These are phyloP conservation scores for Alternaria solani DNA, from an alignment of 2,329 filamentous ascomycete species.

Conservation along the genomic window DNA sequence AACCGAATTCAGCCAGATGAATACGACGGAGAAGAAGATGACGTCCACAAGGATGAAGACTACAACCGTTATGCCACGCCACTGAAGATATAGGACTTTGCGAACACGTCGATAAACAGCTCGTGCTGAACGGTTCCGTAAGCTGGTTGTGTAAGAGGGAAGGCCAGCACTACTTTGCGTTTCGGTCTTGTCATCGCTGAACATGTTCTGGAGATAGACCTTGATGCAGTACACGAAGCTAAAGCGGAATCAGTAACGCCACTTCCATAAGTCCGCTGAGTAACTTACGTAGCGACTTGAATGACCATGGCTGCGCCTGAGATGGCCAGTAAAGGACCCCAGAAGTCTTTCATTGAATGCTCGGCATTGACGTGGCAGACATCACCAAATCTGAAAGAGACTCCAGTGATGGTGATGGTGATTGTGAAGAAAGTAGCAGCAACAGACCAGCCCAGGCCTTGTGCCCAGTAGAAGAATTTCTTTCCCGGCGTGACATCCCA, in stretches of 20 bases:
- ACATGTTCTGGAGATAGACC: constrained; percentile 85
- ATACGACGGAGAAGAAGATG: constrained; percentile 91
- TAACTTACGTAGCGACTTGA: constrained; percentile 80
- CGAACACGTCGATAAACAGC: constrained; percentile 88
- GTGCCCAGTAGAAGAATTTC: constrained; percentile 86
- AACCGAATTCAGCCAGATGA: constrained; percentile 78
- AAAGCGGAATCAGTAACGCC: constrained; percentile 19
- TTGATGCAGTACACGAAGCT: constrained; percentile 83
- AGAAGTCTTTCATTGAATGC: constrained; percentile 83
- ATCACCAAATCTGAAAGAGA: constrained; percentile 90
- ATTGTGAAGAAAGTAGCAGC: constrained; percentile 77
- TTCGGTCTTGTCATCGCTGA: constrained; percentile 74
- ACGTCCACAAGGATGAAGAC: constrained; percentile 90
- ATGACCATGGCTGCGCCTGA: constrained; percentile 77
- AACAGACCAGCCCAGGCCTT: constrained; percentile 83
- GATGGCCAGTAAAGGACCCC: constrained; percentile 86
- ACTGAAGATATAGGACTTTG: constrained; percentile 89
- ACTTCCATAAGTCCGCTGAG: constrained; percentile 2
- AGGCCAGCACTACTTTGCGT: constrained; percentile 69
- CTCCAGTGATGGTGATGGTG: constrained; percentile 83
- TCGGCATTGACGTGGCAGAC: constrained; percentile 95
- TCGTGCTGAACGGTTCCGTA: constrained; percentile 80
- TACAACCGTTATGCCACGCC: constrained; percentile 90
- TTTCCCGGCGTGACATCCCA: constrained; percentile 92
- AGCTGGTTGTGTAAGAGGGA: constrained; percentile 73